Base-by-base conservation (phyloP, 768 basidiomycete species). In the Mycena amicta region DNA sequence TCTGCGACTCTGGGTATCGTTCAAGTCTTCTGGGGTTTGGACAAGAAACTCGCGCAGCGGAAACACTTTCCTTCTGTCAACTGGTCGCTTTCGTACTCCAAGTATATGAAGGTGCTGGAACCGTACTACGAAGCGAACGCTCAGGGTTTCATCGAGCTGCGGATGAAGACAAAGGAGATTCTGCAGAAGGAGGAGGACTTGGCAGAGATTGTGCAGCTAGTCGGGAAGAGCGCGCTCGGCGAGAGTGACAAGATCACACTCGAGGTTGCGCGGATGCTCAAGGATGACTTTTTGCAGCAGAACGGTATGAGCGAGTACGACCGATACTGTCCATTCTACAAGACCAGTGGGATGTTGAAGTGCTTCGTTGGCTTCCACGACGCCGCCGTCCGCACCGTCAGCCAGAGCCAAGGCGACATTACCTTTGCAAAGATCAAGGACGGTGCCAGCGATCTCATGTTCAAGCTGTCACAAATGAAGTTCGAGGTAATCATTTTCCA, bases 41-140 rank as follows among this genome's bases (percentile, higher is more conserved):
- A 98, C 78, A 99, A 99, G 87, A 95, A 96, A 72, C 87, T 98
- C 58, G 97, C 97, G 2, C 97, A 98, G 72, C 85, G 96, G 62
- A 98, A 99, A 74, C 95, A 99, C 72, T 99, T 99, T 83, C 97
- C 97, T 1, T 97, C 95, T n/a, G 96, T 99, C 73, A 98, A 99
- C 77, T 99, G 97, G 97, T 97, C 89, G 64, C 78, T 97, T n/a
- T 99, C 97, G 11, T 98, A 98, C 74, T 98, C 97, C 58, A 99
- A 99, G 74, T 98, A 99, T 75, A 91, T 89, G 61, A 95, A 95
- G 70, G 87, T 95, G 11, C 84, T 98, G 39, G 95, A 96, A 67
- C 84, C 90, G 1, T 89, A 95, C 74, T 99, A 98, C 74, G 95
- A 98, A 73, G 76, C 80, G 41, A 88, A 88, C 51, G 88, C 93